Base-by-base conservation (phyloP, 73 alveolate genomes). In the Paramecium bursaria region DNA sequence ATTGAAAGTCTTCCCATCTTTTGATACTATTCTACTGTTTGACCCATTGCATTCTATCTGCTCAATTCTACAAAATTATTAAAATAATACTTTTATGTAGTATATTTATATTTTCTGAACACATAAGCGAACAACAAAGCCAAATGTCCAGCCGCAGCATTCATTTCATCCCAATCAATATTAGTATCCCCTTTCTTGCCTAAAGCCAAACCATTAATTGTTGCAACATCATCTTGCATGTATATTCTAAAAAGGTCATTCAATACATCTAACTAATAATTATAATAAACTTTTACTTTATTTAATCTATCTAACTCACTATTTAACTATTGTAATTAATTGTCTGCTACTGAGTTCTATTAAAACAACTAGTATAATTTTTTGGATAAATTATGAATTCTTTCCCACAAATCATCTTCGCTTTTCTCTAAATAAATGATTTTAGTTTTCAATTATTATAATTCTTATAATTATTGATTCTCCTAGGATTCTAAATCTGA, bases 121-220 rank as follows among this genome's bases (percentile, higher is more conserved):
- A 67, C 33, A 21, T 67, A 67, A n/a, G 10, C 53, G 17, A 67
- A 22, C 44, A 67, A 67, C 4, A 67, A 42, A 19, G 82, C 22
- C 2, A 67, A 14, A 67, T 67, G 82, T 25, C 82, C 82, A 31
- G 44, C 57, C 10, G 60, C 82, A 2, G 82, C 82, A 35, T 42
- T 17, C 10, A 67, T 67, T 39, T 67, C 82, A 67, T 67, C 82
- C 82, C 82, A 67, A 67, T 67, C 82, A 14, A 67, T 47, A 14
- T 53, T 42, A 15, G 19, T 39, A 25, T 67, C 82, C 1, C 82
- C 82, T 17, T 67, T 67, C 4, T 42, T 67, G 21, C 82, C 82
- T 7, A 67, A 39, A 25, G 49, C 21, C 13, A 67, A 67, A 25
- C 55, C 55, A 67, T 67, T 67, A 3, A 67, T 67, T 5, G 47